These are phyloP conservation scores for Diaporthe sp. DNA, from an alignment of 2,329 filamentous ascomycete species.

Conservation along the genomic window DNA sequence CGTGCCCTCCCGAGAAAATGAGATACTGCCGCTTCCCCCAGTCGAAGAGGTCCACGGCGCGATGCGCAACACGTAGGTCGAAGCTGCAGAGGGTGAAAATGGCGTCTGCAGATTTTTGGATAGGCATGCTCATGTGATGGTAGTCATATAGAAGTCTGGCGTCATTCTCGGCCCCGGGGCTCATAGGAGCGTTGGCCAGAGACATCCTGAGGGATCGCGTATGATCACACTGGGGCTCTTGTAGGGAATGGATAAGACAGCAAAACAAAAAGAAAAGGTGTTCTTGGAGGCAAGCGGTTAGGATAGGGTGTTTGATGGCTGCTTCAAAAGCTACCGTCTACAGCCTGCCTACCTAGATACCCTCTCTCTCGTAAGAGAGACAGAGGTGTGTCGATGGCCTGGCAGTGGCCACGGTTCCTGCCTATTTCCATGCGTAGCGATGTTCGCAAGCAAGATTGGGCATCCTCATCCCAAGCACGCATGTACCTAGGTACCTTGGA, in stretches of 20 bases:
- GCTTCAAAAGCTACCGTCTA: background rate
- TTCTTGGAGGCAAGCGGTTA: background rate
- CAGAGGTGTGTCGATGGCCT: no score
- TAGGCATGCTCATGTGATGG: background rate
- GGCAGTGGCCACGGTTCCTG: background rate
- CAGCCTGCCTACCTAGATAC: no score
- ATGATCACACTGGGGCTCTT: background rate
- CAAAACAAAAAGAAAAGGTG: no score
- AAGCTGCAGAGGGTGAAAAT: slow-evolving; percentile 20
- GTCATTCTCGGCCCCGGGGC: background rate
- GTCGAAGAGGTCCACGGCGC: slow-evolving; percentile 1
- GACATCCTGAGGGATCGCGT: background rate
- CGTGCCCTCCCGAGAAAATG: background rate
- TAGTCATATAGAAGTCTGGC: slow-evolving; percentile 1
- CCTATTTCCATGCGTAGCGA: background rate
- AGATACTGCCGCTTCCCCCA: background rate
- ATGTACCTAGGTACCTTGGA: no score
- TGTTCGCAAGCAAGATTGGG: no score
- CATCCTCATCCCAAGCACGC: no score
- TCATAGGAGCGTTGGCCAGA: background rate
- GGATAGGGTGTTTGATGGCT: background rate
- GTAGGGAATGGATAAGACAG: background rate
- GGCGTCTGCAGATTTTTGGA: background rate
- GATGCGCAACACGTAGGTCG: background rate
- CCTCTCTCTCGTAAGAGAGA: background rate